Evolutionary conservation across 2,329 filamentous ascomycete species (phyloP), one percentile per base, ranked within the genome.

Genomic region (Thielaviopsis euricoi): DNA sequence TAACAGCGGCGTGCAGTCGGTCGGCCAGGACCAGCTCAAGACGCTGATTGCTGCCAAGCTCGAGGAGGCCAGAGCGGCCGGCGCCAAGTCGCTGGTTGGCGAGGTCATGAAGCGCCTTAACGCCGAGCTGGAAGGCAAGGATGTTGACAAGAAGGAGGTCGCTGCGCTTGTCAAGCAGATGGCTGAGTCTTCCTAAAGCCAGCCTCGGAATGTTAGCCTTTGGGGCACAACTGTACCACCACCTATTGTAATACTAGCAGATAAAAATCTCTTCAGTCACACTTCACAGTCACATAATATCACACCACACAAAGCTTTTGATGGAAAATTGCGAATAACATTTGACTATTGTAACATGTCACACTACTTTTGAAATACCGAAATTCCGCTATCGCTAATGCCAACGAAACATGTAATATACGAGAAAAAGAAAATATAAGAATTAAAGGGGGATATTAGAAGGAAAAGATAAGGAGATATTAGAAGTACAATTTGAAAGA

Each of bases 101-200:
- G 75, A 79, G 58, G 75, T 85, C 10, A 78, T 89, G 76, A 85
- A 81, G 72, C 74, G 71, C 61, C 67, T 86, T 12, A 68, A 80
- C 56, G 70, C 72, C 3, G 70, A 71, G 26, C 69, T 87, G 26
- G 78, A 82, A 60, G 84, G 80, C 40, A 83, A 82, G 69, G 75
- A 78, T 46, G 76, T 86, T 40, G 80, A 88, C 66, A 81, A 76
- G 69, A 76, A 74, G 56, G 74, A 78, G 62, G 71, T 89, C 53
- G 77, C 76, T 3, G 78, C 72, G 64, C 69, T 83, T 63, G 79
- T 87, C 54, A 84, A 84, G 70, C 72, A 81, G 65, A 33, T 62
- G 48, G 54, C 52, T 2, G 60, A 53, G 43, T 48, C 52, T 17
- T 37, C 56, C 13, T 61, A 61, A 33, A 58, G 25, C 21, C 17